Evolutionary conservation across 2,329 filamentous ascomycete genomes (phyloP), one percentile per base, ranked within the genome.

Genomic region (Emericellopsis atlantica): DNA sequence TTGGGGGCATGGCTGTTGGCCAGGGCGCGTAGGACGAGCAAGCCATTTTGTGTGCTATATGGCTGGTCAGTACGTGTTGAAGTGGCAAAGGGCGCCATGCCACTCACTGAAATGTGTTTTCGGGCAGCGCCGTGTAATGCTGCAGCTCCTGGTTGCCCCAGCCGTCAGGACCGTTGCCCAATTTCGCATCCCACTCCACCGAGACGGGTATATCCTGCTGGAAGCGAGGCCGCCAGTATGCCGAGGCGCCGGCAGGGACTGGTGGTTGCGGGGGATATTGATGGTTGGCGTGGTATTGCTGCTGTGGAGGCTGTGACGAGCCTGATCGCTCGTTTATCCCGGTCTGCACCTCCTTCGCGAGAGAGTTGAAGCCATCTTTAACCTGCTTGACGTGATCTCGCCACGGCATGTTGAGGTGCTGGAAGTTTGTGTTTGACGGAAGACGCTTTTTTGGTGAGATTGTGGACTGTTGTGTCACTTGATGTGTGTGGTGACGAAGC

Each of bases 121-220:
- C 50, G 1, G 62, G 53, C 10, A 58, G 53, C 29, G 65, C 57
- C 6, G 69, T 70, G 52, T 79, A 79, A 56, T 72, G 69, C 54
- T 79, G 66, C 38, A 72, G 58, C 57, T 79, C 74, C 45, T 74
- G 69, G 50, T 79, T 79, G 18, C 74, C 74, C 74, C 74, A 79
- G 32, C 74, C 74, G 49, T 74, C 66, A n/a, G 64, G 66, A 23
- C 74, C 74, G 29, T 67, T 68, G 23, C 69, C 66, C 37, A 70
- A 60, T 52, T 76, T 72, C 24, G 53, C 66, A 5, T 70, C 58
- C 59, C 76, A 79, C 46, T 76, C 66, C 4, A 59, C 54, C 0
- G 60, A 61, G 4, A 78, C 60, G 0, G 69, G 63, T 3, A 61
- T 58, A 12, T 61, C 55, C 1, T 68, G 61, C 23, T 60, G 54